phyloP scores from a whole-genome alignment of 441 rosid genomes.

The Gossypium davidsonii region DNA sequence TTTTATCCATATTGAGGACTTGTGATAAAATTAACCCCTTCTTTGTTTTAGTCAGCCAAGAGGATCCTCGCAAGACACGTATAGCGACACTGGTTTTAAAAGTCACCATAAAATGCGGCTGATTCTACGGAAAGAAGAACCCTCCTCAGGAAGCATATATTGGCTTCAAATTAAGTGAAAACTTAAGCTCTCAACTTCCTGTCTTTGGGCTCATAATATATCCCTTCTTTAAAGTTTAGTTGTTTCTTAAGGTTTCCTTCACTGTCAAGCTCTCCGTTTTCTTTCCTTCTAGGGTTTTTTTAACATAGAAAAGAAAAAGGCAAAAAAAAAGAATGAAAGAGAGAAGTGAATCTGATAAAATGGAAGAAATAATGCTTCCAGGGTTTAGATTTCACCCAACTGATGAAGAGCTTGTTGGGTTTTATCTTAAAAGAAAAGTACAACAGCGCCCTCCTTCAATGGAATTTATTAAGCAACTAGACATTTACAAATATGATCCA shows the following conservation, averaged over 20 bases:
- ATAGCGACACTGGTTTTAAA: constrained; percentile 20
- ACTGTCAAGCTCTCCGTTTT: constrained; percentile 15
- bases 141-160: constrained; percentile 67
- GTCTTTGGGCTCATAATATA: constrained; percentile 13
- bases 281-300: constrained; percentile 8
- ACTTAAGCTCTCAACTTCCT: constrained; percentile 18
- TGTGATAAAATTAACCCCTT: not conserved
- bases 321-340: constrained; percentile 31
- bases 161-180: constrained; percentile 43
- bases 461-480: constrained; percentile 72
- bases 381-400: constrained; percentile 86
- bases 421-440: constrained; percentile 59
- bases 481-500: constrained; percentile 72
- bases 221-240: not conserved
- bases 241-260: constrained; percentile 20
- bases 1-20: too few relatives aligned
- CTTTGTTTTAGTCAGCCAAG: constrained; percentile 16
- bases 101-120: constrained; percentile 90
- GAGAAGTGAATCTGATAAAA: constrained; percentile 33
- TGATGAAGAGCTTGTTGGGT: constrained; percentile 82
- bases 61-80: constrained; percentile 33
- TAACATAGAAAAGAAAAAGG: not conserved
- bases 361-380: constrained; percentile 59
- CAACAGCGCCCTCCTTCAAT: constrained; percentile 57
- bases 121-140: constrained; percentile 75